Evolutionary conservation across 805 yeast species (phyloP).

Genomic region (Blastobotrys robertii): DNA sequence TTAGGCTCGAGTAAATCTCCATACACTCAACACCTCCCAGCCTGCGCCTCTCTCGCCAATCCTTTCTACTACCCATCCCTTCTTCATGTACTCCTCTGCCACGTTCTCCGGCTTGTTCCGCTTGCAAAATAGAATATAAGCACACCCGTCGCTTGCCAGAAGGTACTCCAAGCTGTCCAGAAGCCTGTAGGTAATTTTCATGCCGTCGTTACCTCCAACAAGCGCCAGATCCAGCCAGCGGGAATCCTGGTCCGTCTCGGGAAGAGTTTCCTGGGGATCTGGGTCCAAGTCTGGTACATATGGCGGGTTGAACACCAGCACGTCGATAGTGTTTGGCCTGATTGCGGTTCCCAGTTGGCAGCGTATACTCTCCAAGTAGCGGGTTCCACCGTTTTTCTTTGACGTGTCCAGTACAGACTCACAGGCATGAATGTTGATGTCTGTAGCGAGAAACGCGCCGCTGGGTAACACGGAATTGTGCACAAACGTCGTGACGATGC

Average conservation of each 20-base stretch:
- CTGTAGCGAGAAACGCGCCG: constrained; percentile 57
- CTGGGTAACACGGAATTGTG: constrained; percentile 46
- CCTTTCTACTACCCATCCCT: constrained; percentile 46
- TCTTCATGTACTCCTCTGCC: constrained; percentile 34
- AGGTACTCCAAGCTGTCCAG: constrained; percentile 44
- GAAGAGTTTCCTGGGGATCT: constrained; percentile 33
- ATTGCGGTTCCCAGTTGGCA: constrained; percentile 28
- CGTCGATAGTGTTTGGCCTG: constrained; percentile 32
- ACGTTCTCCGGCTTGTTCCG: constrained; percentile 71
- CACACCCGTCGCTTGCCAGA: constrained; percentile 56
- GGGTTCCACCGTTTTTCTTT: constrained; percentile 19
- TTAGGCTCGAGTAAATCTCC: constrained; percentile 42
- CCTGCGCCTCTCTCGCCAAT: constrained; percentile 76
- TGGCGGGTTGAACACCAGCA: constrained; percentile 88
- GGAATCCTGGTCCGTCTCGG: constrained; percentile 49
- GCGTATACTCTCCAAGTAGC: constrained; percentile 39
- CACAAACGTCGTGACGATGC: constrained; percentile 74
- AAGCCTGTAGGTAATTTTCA: constrained; percentile 68
- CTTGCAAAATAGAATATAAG: constrained; percentile 86
- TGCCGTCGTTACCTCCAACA: constrained; percentile 83
- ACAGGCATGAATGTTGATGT: constrained; percentile 74
- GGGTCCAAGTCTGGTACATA: constrained; percentile 74
- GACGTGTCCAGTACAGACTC: constrained; percentile 39
- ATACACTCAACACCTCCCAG: constrained; percentile 84
- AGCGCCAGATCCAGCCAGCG: constrained; percentile 86